A percentile compares a stretch with the other conserved stretches of the same genome.
Evolutionary conservation across 345 rosid species (phyloP).

Genomic region (Eucalyptus paniculata): DNA sequence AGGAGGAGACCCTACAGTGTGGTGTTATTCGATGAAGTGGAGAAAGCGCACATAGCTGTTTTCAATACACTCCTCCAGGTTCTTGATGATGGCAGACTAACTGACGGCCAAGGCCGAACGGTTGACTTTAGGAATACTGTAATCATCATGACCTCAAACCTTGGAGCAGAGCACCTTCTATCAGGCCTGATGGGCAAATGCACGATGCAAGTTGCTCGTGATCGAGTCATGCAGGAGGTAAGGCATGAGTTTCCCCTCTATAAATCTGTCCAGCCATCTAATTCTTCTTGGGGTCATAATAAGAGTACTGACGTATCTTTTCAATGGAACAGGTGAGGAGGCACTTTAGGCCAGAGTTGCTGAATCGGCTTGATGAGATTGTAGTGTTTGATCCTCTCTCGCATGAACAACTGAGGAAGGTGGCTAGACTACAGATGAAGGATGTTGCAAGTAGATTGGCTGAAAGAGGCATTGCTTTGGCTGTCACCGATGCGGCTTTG

Average conservation of each 20-base stretch:
- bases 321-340: conserved; percentile 33
- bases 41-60: conserved; percentile 84
- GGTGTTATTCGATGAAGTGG: conserved; percentile 81
- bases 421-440: conserved; percentile 72
- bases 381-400: conserved; percentile 92
- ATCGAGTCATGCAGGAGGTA: conserved; percentile 77
- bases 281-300: neutral
- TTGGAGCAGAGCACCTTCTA: conserved; percentile 80
- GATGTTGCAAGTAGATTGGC: conserved; percentile 78
- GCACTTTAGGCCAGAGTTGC: conserved; percentile 82
- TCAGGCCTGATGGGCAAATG: conserved; percentile 62
- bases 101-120: conserved; percentile 91
- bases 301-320: neutral
- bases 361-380: conserved; percentile 78
- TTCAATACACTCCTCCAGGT: conserved; percentile 94
- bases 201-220: conserved; percentile 75
- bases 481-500: conserved; percentile 73
- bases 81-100: conserved; percentile 78
- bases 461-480: conserved; percentile 76
- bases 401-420: conserved; percentile 78
- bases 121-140: conserved; percentile 77
- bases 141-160: conserved; percentile 91
- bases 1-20: conserved; percentile 87
- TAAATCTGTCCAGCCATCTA: neutral
- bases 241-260: rapidly evolving